phyloP scores from a whole-genome alignment of 2,329 filamentous ascomycete species.

The Lachnellula cervina region DNA sequence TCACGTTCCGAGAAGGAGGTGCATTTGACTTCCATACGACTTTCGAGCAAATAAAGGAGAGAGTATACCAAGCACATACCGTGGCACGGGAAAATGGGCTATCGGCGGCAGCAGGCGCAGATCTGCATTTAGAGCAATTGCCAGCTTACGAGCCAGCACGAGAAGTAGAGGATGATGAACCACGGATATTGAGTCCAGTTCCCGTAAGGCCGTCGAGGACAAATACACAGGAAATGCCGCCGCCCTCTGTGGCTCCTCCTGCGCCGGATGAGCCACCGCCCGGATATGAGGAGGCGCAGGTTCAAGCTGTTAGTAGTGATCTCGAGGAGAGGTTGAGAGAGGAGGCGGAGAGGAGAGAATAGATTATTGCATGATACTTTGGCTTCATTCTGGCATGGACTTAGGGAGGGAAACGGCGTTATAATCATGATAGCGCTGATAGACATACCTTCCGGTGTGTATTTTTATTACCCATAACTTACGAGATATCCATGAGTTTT shows the following conservation, averaged over 20 bases:
- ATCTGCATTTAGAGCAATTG: conserved; percentile 77
- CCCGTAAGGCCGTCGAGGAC: conserved; percentile 12
- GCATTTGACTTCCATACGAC: conserved; percentile 82
- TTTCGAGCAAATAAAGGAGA: conserved; percentile 80
- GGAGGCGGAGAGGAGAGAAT: conserved; percentile 52
- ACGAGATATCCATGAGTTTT: too few species aligned
- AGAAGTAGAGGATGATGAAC: conserved; percentile 20
- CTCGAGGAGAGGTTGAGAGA: conserved; percentile 68
- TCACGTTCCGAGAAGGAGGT: conserved; percentile 93
- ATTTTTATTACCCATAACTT: conserved; percentile 1
- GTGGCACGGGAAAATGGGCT: conserved; percentile 65
- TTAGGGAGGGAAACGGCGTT: conserved; percentile 8
- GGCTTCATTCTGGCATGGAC: neutral
- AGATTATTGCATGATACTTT: neutral
- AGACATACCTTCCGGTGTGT: neutral
- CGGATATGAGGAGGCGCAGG: conserved; percentile 86
- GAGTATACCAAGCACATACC: conserved; percentile 75
- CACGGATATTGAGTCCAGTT: conserved; percentile 20
- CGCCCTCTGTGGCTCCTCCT: conserved; percentile 9
- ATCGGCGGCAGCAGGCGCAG: conserved; percentile 42
- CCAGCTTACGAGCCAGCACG: conserved; percentile 72
- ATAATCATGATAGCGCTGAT: neutral
- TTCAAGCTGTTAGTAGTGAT: conserved; percentile 52
- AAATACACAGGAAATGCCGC: conserved; percentile 21
- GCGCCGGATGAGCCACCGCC: conserved; percentile 75